These are phyloP conservation scores for Pseudogymnoascus verrucosus DNA, from an alignment of 2,329 filamentous ascomycete species.

Conservation along the genomic window DNA sequence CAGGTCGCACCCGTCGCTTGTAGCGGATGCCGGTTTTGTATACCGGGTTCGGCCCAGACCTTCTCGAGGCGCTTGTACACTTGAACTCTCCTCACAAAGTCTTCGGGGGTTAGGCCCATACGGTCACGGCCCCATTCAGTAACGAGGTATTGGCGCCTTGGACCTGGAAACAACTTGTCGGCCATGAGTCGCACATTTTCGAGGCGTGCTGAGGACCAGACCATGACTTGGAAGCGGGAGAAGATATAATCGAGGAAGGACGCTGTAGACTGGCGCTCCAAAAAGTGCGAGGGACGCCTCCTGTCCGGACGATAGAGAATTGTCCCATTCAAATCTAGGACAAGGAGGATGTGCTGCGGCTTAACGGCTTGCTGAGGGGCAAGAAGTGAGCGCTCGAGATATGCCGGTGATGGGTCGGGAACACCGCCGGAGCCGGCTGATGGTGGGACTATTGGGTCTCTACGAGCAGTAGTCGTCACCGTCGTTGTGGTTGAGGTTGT, in stretches of 20 bases:
- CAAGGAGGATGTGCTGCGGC: conserved; percentile 63
- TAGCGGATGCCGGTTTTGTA: conserved; percentile 39
- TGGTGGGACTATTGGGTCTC: neutral
- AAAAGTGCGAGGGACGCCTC: conserved; percentile 43
- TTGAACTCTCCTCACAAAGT: conserved; percentile 67
- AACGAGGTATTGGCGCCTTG: conserved; percentile 48
- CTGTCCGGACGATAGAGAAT: conserved; percentile 63
- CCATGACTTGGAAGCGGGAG: conserved; percentile 66
- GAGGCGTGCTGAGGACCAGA: conserved; percentile 82
- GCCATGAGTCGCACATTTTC: conserved; percentile 66
- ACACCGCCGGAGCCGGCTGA: conserved; percentile 23
- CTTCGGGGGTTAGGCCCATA: conserved; percentile 54
- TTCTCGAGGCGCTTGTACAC: conserved; percentile 78
- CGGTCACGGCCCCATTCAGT: conserved; percentile 72
- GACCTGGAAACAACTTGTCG: conserved; percentile 49
- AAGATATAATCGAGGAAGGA: conserved; percentile 69
- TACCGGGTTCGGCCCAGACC: conserved; percentile 54
- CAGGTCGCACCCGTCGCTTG: conserved; percentile 42
- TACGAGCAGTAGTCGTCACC: neutral
- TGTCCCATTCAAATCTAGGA: conserved; percentile 92
- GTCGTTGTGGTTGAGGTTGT: neutral
- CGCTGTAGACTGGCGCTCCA: conserved; percentile 58
- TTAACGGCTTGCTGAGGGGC: conserved; percentile 33
- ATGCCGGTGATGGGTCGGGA: conserved; percentile 52
- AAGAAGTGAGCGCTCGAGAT: conserved; percentile 48